Evolutionary conservation across 208 protist genomes (phyloP).

Genomic region (Acanthamoeba rhysodes): DNA sequence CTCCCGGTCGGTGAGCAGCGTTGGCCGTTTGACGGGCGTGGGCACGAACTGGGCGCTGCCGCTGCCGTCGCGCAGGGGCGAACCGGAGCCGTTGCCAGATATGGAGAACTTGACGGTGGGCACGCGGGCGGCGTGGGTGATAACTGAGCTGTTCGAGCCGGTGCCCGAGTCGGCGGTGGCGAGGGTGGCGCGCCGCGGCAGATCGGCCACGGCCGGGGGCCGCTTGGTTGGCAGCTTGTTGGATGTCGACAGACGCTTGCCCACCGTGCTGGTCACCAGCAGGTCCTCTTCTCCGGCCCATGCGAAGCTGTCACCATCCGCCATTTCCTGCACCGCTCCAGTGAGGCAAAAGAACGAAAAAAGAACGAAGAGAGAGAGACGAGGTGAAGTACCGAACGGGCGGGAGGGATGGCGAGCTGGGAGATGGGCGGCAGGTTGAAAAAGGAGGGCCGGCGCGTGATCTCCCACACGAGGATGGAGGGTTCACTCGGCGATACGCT

Average conservation of each 20-base stretch:
- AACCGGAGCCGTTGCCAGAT: background rate
- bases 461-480: constrained; percentile 19
- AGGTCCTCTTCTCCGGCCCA: background rate
- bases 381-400: background rate
- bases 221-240: background rate
- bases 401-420: background rate
- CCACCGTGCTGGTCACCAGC: no score
- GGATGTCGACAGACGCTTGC: background rate
- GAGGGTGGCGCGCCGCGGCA: background rate
- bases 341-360: no score
- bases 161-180: background rate
- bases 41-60: background rate
- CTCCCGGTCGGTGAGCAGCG: background rate
- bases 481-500: background rate
- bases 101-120: background rate
- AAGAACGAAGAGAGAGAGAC: no score
- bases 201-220: background rate
- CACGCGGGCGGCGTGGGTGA: background rate
- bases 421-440: constrained; percentile 14
- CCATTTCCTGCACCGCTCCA: background rate
- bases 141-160: no score
- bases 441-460: background rate
- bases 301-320: no score
- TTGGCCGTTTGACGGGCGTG: background rate
- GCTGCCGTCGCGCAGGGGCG: background rate